These are phyloP conservation scores for Besnoitia besnoiti DNA, from an alignment of 169 alveolate species.

Conservation along the genomic window DNA sequence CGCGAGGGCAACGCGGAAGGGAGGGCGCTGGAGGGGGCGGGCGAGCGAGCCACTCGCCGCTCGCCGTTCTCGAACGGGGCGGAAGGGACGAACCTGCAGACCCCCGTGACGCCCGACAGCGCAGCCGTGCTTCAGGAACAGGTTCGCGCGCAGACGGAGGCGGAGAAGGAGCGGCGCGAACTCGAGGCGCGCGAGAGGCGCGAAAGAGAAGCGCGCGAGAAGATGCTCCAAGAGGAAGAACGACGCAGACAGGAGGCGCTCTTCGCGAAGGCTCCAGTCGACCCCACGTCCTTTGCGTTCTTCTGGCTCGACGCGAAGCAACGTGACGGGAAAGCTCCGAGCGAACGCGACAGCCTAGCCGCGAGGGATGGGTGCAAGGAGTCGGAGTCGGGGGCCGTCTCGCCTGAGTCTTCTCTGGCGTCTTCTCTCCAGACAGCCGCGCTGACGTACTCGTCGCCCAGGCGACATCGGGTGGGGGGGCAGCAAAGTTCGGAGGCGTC, in stretches of 20 bases:
- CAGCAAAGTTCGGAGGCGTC: no score
- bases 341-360: no score
- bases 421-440: no score
- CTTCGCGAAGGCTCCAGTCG: background rate
- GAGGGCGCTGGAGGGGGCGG: background rate
- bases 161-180: background rate
- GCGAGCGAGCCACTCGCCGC: background rate
- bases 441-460: no score
- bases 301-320: background rate
- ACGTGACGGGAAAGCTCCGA: background rate
- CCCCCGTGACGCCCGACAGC: slow-evolving; percentile 1
- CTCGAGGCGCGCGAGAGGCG: background rate
- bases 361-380: no score
- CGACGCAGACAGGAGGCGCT: background rate
- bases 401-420: no score
- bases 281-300: background rate
- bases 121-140: background rate
- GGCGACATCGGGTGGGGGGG: no score
- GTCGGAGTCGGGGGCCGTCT: no score
- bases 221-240: background rate
- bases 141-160: background rate
- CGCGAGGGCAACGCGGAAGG: background rate
- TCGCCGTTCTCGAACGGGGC: background rate
- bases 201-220: background rate
- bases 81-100: background rate